phyloP scores from a whole-genome alignment of 768 basidiomycete species.

The Ramaria rubella region DNA sequence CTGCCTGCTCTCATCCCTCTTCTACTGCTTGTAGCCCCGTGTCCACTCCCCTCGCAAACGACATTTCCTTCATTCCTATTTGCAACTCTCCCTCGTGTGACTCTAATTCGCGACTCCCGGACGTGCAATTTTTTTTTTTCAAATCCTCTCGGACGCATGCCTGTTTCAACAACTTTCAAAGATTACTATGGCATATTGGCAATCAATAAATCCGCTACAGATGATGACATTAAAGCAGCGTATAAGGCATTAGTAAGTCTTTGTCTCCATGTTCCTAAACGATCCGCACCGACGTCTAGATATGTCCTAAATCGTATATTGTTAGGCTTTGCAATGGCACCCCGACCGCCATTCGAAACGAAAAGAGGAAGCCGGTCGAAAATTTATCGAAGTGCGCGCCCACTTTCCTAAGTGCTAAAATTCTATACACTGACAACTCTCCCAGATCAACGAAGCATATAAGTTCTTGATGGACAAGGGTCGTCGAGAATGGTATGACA shows the following conservation, averaged over 20 bases:
- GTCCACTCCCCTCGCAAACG: neutral
- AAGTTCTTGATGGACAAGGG: slow-evolving; percentile 41
- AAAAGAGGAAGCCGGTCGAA: slow-evolving; percentile 45
- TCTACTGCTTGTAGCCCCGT: neutral
- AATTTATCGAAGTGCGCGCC: slow-evolving; percentile 51
- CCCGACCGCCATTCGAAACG: slow-evolving; percentile 53
- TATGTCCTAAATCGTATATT: neutral
- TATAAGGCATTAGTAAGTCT: slow-evolving; percentile 54
- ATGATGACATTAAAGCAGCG: slow-evolving; percentile 49
- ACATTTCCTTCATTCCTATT: neutral
- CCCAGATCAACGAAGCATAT: slow-evolving; percentile 52
- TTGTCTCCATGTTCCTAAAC: slow-evolving; percentile 19
- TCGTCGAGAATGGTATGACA: slow-evolving; percentile 12
- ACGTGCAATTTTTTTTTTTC: neutral
- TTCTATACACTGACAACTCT: neutral
- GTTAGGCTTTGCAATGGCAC: slow-evolving; percentile 58
- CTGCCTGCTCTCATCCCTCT: slow-evolving; percentile 2
- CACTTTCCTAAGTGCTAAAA: neutral
- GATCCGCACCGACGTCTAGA: too few species aligned
- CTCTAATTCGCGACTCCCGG: neutral
- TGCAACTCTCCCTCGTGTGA: neutral
- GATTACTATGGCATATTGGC: slow-evolving; percentile 29
- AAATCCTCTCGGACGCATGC: neutral
- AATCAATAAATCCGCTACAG: slow-evolving; percentile 37
- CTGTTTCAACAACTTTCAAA: slow-evolving; percentile 7